Evolutionary conservation across 495 filamentous ascomycete species (phyloP).

Genomic region (Tuber calosporum): DNA sequence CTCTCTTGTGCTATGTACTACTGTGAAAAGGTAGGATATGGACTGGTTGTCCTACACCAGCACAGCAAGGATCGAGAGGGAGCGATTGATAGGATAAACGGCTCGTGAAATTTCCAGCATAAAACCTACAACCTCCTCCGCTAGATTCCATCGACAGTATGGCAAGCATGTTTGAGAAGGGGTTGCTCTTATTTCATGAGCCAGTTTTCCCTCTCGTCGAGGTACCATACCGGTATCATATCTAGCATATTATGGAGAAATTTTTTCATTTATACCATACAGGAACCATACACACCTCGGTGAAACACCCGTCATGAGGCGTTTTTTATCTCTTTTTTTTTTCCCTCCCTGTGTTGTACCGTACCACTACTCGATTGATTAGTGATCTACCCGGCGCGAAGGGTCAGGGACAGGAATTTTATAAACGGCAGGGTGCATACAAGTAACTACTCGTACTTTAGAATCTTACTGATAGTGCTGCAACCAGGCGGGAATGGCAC

Average conservation of each 20-base stretch:
- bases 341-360: neutral
- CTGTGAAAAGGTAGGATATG: neutral
- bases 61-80: neutral
- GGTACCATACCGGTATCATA: too few relatives aligned
- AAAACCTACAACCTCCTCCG: neutral
- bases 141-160: neutral
- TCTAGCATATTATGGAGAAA: neutral
- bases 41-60: neutral
- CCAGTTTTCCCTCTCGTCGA: neutral
- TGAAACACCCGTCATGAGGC: neutral
- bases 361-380: neutral
- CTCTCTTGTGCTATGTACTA: neutral
- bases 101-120: neutral
- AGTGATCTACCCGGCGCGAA: neutral
- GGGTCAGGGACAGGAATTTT: neutral
- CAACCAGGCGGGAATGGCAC: neutral
- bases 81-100: neutral
- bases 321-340: neutral
- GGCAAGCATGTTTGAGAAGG: neutral
- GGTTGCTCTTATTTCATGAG: neutral
- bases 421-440: neutral
- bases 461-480: neutral
- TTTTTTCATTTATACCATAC: neutral
- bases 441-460: too few relatives aligned
- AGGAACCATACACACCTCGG: neutral